Percentiles rank a stretch among this genome's conserved stretches.
These are phyloP conservation scores for Triticum monococcum DNA, from an alignment of 176 grass and related monocot species.

Conservation along the genomic window DNA sequence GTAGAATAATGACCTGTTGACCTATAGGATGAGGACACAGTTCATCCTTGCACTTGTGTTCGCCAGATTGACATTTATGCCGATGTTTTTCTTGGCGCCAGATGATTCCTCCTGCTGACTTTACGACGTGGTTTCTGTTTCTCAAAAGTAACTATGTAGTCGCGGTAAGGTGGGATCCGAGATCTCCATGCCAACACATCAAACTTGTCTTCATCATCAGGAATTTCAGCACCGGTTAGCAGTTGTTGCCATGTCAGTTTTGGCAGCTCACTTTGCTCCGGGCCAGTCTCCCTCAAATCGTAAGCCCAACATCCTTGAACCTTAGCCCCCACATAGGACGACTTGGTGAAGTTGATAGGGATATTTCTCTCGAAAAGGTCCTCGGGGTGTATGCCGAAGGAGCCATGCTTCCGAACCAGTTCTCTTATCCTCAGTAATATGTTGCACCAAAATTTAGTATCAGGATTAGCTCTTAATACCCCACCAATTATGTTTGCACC, in stretches of 20 bases:
- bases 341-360: background rate
- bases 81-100: background rate
- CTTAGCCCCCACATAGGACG: background rate
- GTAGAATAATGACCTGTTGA: background rate
- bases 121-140: background rate
- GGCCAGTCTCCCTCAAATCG: background rate
- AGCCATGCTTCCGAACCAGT: background rate
- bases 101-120: background rate
- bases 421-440: background rate
- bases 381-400: background rate
- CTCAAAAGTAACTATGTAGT: background rate
- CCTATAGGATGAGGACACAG: background rate
- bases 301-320: background rate
- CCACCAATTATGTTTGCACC: slow-evolving; percentile 29
- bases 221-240: background rate
- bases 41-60: background rate
- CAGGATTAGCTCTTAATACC: slow-evolving; percentile 11
- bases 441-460: background rate
- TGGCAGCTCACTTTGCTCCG: background rate
- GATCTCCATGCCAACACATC: background rate
- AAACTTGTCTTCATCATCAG: background rate
- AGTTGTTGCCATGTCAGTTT: background rate
- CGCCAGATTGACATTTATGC: background rate
- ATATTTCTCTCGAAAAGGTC: background rate
- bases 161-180: background rate